phyloP scores from a whole-genome alignment of 495 filamentous ascomycete genomes.

The Cercophora newfieldiana region DNA sequence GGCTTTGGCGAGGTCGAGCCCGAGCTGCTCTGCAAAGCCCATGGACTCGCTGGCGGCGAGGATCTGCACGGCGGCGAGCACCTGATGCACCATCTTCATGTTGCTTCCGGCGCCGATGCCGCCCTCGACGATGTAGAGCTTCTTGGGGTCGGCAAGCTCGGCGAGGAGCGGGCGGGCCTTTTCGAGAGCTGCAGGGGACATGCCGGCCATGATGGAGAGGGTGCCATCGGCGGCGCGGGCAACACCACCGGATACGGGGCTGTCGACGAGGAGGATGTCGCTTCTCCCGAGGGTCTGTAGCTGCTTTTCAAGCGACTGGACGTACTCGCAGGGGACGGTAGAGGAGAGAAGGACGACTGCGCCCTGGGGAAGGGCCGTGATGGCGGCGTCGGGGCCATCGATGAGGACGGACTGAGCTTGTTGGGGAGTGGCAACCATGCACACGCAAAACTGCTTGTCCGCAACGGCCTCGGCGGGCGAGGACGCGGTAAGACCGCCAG shows the following conservation, averaged over 20 bases:
- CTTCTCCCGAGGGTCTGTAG: slow-evolving; percentile 54
- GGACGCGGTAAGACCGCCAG: slow-evolving; percentile 61
- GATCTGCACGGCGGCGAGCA: slow-evolving; percentile 77
- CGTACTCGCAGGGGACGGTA: slow-evolving; percentile 70
- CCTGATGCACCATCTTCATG: slow-evolving; percentile 86
- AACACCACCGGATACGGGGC: slow-evolving; percentile 77
- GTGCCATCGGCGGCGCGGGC: slow-evolving; percentile 72
- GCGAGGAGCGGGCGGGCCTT: slow-evolving; percentile 61
- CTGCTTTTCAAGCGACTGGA: slow-evolving; percentile 57
- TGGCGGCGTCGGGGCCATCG: slow-evolving; percentile 57
- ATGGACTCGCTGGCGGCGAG: slow-evolving; percentile 69
- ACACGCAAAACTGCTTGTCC: slow-evolving; percentile 62
- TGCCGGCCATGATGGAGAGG: slow-evolving; percentile 79
- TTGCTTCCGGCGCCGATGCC: slow-evolving; percentile 79
- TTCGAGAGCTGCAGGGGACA: slow-evolving; percentile 55
- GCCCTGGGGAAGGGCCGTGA: slow-evolving; percentile 54
- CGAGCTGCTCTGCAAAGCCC: slow-evolving; percentile 68
- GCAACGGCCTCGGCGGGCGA: slow-evolving; percentile 65
- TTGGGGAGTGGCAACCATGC: slow-evolving; percentile 76
- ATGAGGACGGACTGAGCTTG: slow-evolving; percentile 70
- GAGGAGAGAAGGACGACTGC: slow-evolving; percentile 71
- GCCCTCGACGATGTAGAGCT: slow-evolving; percentile 72
- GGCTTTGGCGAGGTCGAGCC: slow-evolving; percentile 60
- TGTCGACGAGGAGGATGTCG: slow-evolving; percentile 71
- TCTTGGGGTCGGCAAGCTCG: slow-evolving; percentile 59